These are phyloP conservation scores for Clarkia xantiana DNA, from an alignment of 345 rosid species.

Conservation along the genomic window DNA sequence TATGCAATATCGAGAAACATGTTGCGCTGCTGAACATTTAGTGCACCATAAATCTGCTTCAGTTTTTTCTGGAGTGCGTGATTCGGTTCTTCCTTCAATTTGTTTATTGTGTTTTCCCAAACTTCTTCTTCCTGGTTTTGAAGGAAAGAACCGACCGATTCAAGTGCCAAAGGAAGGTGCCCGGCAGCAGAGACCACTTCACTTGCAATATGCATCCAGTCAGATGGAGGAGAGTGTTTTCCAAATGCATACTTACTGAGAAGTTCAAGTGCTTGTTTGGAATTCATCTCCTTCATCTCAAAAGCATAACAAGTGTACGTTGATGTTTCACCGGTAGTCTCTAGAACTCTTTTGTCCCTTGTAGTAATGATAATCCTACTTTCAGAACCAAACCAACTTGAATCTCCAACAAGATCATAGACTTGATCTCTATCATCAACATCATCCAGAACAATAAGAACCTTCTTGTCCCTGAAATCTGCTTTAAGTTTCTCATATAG, in stretches of 20 bases:
- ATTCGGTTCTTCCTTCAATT: background rate
- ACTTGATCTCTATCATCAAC: background rate
- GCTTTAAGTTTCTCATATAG: background rate
- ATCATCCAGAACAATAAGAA: conserved; percentile 2
- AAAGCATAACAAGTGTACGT: background rate
- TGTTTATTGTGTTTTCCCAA: background rate
- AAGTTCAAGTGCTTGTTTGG: background rate
- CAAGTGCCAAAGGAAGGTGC: background rate
- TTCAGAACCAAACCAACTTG: background rate
- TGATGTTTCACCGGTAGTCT: background rate
- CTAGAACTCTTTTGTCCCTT: background rate
- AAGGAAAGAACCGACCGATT: background rate
- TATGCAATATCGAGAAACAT: background rate
- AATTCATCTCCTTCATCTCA: background rate
- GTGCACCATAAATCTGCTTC: background rate
- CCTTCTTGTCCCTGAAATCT: background rate
- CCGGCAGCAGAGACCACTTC: background rate
- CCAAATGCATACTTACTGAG: conserved; percentile 1
- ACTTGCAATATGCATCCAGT: background rate
- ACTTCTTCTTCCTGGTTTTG: background rate
- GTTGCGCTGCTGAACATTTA: background rate
- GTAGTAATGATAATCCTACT: conserved; percentile 3
- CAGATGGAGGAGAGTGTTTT: background rate
- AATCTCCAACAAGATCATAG: background rate
- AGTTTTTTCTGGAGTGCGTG: background rate